These are phyloP conservation scores for Parachlorella kessleri DNA, from an alignment of 139 green algal genomes.

Conservation along the genomic window DNA sequence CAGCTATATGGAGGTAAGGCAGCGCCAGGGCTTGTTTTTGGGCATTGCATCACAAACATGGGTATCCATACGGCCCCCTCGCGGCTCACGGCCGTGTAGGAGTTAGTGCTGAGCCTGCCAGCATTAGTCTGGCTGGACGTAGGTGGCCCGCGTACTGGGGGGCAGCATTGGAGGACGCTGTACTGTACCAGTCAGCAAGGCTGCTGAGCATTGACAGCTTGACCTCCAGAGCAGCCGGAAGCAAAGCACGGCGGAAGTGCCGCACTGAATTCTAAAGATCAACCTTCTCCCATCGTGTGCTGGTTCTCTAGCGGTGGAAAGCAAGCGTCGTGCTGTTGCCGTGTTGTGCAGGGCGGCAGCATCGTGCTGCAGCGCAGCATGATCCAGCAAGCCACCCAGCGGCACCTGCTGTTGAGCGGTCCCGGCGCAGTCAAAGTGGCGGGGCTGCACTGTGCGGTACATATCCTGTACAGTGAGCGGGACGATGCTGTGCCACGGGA, in stretches of 20 bases:
- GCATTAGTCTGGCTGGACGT: no score
- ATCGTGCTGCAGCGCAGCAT: conserved; percentile 6
- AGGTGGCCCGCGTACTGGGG: no score
- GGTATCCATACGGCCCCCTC: not conserved
- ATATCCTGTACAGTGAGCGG: conserved; percentile 22
- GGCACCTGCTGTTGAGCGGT: conserved; percentile 16
- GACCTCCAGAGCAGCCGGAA: not conserved
- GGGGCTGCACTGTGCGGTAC: conserved; percentile 1
- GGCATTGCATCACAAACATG: no score
- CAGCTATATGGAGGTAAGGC: conserved; percentile 6
- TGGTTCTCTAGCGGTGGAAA: no score
- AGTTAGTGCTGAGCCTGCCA: no score
- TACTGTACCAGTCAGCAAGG: no score
- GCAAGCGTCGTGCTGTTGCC: no score
- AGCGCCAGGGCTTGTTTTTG: no score
- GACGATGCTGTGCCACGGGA: conserved; percentile 17
- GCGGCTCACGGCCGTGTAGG: no score
- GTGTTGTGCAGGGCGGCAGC: conserved; percentile 4
- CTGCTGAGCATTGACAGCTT: no score
- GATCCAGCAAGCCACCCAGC: not conserved
- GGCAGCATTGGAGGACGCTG: no score
- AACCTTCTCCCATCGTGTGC: not conserved
- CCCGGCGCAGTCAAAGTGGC: conserved; percentile 3
- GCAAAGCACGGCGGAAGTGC: not conserved
- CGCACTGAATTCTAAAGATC: no score